Evolutionary conservation across 2,329 filamentous ascomycete species (phyloP), one percentile per base, ranked within the genome.

Genomic region (Trichophyton benhamiae): DNA sequence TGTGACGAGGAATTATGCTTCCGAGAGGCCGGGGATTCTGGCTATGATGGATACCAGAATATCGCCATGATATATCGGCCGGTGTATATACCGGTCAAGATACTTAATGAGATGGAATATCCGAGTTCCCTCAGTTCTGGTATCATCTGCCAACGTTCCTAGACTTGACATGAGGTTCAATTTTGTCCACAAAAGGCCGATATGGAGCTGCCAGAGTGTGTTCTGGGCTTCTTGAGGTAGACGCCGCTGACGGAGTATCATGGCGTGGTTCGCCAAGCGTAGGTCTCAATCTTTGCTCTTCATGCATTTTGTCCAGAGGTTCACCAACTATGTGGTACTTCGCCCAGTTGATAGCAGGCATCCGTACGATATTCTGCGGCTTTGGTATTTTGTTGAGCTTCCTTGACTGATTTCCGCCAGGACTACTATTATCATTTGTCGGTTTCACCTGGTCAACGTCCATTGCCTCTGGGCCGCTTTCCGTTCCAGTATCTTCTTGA

Each of bases 301-400:
- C 82, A 72, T 96, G 91, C 65, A 96, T 78, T 71, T 85, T 88
- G 73, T 96, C 90, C 41, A 96, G 79, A 1, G 89, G 84, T 63
- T 89, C 87, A 58, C 90, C 91, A 2, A 94, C 85, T n/a, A 96
- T 81, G 67, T 89, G 89, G 73, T 97, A 97, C 71, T 96, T 91
- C 11, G 86, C 84, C 92, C 92, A 97, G 77, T 96, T 96, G 69
- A 97, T 86, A 7, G 89, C 87, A 7, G 92, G 92, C 76, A 87
- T 90, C 46, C 91, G 85, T 27, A 95, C 86, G 0, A 97, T 78
- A 67, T 88, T 88, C 72, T 96, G 92, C 5, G 88, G 84, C 13
- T 81, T 82, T 0, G 91, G 91, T 13, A 96, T 82, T 17, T 76
- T 76, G 1, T 82, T 78, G 77, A 91, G 91, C 2, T 65, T 68